Conservation (phyloP, 352 stramenopile genomes). For the Phytophthora lateralis region DNA sequence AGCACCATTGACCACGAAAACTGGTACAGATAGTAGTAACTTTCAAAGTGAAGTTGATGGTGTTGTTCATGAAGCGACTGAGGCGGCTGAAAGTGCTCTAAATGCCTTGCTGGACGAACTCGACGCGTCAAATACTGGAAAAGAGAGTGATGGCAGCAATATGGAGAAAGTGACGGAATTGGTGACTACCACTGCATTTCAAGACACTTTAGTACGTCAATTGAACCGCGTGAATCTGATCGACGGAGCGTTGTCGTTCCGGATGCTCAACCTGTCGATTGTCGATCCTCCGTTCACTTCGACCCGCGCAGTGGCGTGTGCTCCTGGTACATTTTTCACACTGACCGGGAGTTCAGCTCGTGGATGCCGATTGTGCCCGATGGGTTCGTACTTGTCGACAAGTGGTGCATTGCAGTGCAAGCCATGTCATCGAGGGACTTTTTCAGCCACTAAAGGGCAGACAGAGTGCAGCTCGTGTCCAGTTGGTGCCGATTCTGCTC, state of each 20-base stretch:
- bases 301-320: constrained; percentile 39
- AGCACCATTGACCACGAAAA: background rate
- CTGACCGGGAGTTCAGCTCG: constrained; percentile 2
- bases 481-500: constrained; percentile 35
- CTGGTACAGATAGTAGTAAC: background rate
- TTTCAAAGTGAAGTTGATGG: constrained; percentile 2
- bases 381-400: constrained; percentile 35
- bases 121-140: constrained; percentile 1
- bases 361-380: constrained; percentile 39
- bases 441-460: constrained; percentile 43
- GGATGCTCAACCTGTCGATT: constrained; percentile 28
- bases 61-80: constrained; percentile 15
- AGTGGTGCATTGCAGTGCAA: constrained; percentile 43
- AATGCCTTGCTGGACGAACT: constrained; percentile 24
- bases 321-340: constrained; percentile 38
- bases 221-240: constrained; percentile 22
- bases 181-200: constrained; percentile 18
- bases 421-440: constrained; percentile 44
- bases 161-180: constrained; percentile 19
- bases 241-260: constrained; percentile 13
- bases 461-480: constrained; percentile 45
- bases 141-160: constrained; percentile 3
- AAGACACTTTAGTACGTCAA: constrained; percentile 30
- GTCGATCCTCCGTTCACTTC: constrained; percentile 27
- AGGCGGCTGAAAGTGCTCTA: constrained; percentile 22